Conservation (phyloP, 1,139 yeast species). For the Blastobotrys raffinosifermentans region DNA sequence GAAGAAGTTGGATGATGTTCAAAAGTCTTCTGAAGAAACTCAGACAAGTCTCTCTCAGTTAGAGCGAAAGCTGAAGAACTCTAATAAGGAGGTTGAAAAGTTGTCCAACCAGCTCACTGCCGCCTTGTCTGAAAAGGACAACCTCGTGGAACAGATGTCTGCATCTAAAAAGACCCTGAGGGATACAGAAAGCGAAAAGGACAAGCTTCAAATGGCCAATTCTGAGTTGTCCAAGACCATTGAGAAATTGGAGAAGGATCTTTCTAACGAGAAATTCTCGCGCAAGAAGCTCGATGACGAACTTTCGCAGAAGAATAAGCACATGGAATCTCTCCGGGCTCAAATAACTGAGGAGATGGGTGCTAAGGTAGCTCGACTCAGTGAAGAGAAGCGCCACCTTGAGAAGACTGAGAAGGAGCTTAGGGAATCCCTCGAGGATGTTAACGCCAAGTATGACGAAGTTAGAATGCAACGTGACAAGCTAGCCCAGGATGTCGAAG, state of each 20-base stretch:
- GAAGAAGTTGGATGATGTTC: constrained; percentile 36
- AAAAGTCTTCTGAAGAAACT: constrained; percentile 22
- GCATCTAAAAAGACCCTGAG: constrained; percentile 20
- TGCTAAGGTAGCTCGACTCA: constrained; percentile 37
- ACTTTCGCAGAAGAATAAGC: constrained; percentile 23
- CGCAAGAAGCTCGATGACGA: constrained; percentile 26
- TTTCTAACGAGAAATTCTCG: constrained; percentile 21
- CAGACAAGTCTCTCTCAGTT: constrained; percentile 16
- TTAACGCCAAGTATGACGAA: constrained; percentile 20
- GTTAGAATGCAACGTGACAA: constrained; percentile 44
- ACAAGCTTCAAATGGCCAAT: constrained; percentile 23
- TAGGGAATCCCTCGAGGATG: constrained; percentile 26
- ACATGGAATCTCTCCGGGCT: constrained; percentile 34
- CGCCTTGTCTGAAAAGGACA: constrained; percentile 40
- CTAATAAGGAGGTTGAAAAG: constrained; percentile 16
- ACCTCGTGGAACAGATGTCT: constrained; percentile 25
- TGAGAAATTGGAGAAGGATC: constrained; percentile 22
- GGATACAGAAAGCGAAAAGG: constrained; percentile 19
- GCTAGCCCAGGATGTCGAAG: constrained; percentile 72
- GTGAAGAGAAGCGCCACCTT: constrained; percentile 31
- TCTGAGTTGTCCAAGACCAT: constrained; percentile 17
- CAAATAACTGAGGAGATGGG: constrained; percentile 39
- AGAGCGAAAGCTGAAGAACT: constrained; percentile 19
- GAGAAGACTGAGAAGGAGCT: constrained; percentile 38
- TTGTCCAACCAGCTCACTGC: constrained; percentile 26